Evolutionary conservation across 768 basidiomycete species (phyloP).

Genomic region (Amanita pallidorosea): DNA sequence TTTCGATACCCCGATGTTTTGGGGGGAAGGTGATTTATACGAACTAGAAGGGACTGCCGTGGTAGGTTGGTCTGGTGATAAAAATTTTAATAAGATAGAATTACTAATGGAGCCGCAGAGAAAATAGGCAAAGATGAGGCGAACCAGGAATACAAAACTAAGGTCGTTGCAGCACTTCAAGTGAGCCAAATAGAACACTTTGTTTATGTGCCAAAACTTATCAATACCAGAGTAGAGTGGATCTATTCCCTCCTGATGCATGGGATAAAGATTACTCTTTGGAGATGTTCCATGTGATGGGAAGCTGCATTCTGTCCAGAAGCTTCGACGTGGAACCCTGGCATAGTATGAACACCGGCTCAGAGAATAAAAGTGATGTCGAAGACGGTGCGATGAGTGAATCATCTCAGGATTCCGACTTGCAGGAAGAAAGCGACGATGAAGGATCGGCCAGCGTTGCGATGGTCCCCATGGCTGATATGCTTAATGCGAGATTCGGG

Average conservation of each 20-base stretch:
- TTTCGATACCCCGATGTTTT: constrained; percentile 95
- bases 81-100: constrained; percentile 2
- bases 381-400: constrained; percentile 6
- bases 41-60: constrained; percentile 81
- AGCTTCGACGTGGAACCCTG: constrained; percentile 78
- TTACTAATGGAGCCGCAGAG: constrained; percentile 28
- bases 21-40: constrained; percentile 61
- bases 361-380: constrained; percentile 12
- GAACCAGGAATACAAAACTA: constrained; percentile 57
- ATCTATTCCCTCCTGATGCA: constrained; percentile 54
- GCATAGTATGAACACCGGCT: constrained; percentile 17
- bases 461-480: constrained; percentile 96
- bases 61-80: constrained; percentile 46
- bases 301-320: constrained; percentile 84
- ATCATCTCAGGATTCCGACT: constrained; percentile 15
- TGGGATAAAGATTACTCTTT: constrained; percentile 47
- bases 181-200: constrained; percentile 23
- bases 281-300: constrained; percentile 76
- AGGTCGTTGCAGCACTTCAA: constrained; percentile 59
- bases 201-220: neutral
- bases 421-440: constrained; percentile 25
- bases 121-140: constrained; percentile 84
- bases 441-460: constrained; percentile 52
- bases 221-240: constrained; percentile 44
- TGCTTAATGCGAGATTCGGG: constrained; percentile 83